Evolutionary conservation across 352 stramenopile species (phyloP).

Genomic region (Thalassiosira tumida): DNA sequence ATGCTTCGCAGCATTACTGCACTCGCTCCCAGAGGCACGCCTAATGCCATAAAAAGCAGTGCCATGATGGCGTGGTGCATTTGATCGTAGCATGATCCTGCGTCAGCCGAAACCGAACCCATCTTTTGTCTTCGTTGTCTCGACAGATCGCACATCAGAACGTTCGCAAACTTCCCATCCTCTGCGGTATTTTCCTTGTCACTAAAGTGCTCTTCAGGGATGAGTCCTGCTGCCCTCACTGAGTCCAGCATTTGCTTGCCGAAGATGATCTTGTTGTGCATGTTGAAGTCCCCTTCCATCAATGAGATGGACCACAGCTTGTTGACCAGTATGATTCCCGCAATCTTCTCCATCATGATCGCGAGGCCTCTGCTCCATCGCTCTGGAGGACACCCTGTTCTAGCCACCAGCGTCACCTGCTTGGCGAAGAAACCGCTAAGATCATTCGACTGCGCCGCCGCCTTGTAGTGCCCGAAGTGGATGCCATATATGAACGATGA

Average conservation of each 20-base stretch:
- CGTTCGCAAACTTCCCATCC: constrained; percentile 29
- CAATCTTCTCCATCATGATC: constrained; percentile 57
- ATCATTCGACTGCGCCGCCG: not conserved
- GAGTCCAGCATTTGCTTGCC: constrained; percentile 43
- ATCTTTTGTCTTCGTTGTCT: not conserved
- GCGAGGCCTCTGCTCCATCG: constrained; percentile 34
- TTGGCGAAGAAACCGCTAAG: constrained; percentile 19
- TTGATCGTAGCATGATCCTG: constrained; percentile 47
- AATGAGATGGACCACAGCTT: constrained; percentile 49
- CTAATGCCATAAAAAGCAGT: not conserved
- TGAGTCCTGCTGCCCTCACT: not conserved
- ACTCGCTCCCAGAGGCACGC: not conserved
- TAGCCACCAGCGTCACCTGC: constrained; percentile 2
- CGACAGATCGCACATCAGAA: constrained; percentile 8
- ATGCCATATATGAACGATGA: constrained; percentile 19
- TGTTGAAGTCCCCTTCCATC: constrained; percentile 63
- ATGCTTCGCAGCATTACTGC: not conserved
- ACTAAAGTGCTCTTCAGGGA: constrained; percentile 50
- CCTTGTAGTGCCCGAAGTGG: constrained; percentile 46
- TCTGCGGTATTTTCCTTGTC: constrained; percentile 24
- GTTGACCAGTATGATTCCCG: constrained; percentile 30
- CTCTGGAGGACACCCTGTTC: constrained; percentile 14
- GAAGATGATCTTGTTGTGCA: constrained; percentile 53
- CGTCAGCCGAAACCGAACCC: not conserved
- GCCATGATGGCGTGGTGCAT: constrained; percentile 13